phyloP scores from a whole-genome alignment of 2,329 filamentous ascomycete species.

The Aspergillus proliferans region DNA sequence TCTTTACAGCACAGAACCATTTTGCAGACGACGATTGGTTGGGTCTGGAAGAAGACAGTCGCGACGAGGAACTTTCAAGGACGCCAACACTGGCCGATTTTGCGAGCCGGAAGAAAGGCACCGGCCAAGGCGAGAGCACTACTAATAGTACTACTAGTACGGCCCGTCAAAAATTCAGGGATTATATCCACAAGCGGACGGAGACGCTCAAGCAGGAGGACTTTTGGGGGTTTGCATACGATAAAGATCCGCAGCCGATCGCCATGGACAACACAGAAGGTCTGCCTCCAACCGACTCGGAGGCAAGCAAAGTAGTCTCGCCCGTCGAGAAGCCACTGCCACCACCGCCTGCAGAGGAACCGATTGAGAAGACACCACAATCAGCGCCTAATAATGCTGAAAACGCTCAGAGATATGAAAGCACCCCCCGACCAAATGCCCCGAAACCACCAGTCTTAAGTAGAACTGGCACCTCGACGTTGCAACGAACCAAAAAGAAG shows the following conservation, averaged over 20 bases:
- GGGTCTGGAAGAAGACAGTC: constrained; percentile 33
- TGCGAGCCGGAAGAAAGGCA: constrained; percentile 18
- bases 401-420: constrained; percentile 3
- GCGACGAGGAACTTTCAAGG: constrained; percentile 33
- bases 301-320: constrained; percentile 15
- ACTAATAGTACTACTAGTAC: constrained; percentile 7
- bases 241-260: constrained; percentile 29
- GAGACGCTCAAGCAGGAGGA: constrained; percentile 40
- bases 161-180: constrained; percentile 24
- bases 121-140: constrained; percentile 11
- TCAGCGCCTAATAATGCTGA: background rate
- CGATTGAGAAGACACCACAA: constrained; percentile 6
- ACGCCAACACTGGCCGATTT: constrained; percentile 37
- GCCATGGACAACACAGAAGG: constrained; percentile 28
- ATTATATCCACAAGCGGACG: constrained; percentile 31
- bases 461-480: constrained; percentile 16
- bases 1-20: constrained; percentile 36
- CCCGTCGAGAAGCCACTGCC: constrained; percentile 38
- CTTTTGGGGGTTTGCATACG: constrained; percentile 42
- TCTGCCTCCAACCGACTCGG: constrained; percentile 14
- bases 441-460: constrained; percentile 8
- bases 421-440: constrained; percentile 4
- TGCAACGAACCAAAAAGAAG: constrained; percentile 56
- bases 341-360: constrained; percentile 23
- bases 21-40: constrained; percentile 41